Evolutionary conservation across 352 stramenopile species (phyloP), one percentile per base, ranked within the genome.

Genomic region (Globisporangium emineosum): DNA sequence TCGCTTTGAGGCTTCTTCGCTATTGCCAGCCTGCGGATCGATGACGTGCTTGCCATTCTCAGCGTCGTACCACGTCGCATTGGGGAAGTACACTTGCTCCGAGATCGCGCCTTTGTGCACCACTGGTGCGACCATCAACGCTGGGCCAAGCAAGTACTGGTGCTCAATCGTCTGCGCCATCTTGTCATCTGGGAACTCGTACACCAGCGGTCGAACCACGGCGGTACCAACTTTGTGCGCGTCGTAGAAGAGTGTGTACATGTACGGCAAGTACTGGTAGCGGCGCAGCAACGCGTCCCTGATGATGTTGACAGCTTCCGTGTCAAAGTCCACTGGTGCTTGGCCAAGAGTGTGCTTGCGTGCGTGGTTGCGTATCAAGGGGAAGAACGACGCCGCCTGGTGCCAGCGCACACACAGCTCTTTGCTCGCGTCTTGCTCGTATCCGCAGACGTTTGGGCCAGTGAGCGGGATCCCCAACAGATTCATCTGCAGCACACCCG

Each of bases 351-450:
- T 60, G 21, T 71, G 67, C 50, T 64, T 73, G 52, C 71, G 69
- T n/a, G 76, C 79, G 64, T 96, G 79, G 59, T 93, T 94, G 27
- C 79, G 80, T 35, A 93, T 57, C n/a, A 97, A 70, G 5, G 86
- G 87, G 40, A 91, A 79, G 45, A 95, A 90, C 9, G 83, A 80
- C 52, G 79, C 82, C 2, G 86, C 79, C 78, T 94, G 84, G 60
- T 93, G 77, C 86, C 89, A 96, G 5, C 88, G 83, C 23, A 94
- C 81, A 57, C 79, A 95, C 9, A 97, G 62, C 58, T 96, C 85
- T 37, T 75, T 78, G 23, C 64, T 85, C 27, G 78, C 78, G 47
- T 76, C 64, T 2, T 72, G 60, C 10, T 67, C 60, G 32, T 79
- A 81, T 1, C 83, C 85, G 29, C 86, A 93, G 3, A 94, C 71